Evolutionary conservation across 768 basidiomycete genomes (phyloP), one percentile per base, ranked within the genome.

Genomic region (Boletellus ananiceps): DNA sequence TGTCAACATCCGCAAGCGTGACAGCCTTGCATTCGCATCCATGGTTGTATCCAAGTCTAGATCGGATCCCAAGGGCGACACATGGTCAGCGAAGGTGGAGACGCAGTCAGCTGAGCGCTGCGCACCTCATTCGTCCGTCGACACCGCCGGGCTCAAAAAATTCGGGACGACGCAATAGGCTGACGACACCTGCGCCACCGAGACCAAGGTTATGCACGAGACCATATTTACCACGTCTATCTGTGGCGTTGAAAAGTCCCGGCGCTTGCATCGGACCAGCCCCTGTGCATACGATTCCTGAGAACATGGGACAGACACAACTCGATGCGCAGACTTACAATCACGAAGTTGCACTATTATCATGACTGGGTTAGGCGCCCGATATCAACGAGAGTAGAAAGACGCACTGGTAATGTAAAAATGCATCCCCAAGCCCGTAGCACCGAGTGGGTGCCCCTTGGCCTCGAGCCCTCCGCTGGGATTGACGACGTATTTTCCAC

Each of bases 391-490:
- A 39, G 43, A 14, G 4, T 3, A 11, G 25, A 43, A 27, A 15
- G 11, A 66, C 83, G 37, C 60, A 86, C 86, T 88, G 58, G 83
- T 79, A 53, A 90, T 86, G 60, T 88, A 90, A 67, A 89, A 89
- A 62, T 91, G 88, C 88, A 90, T 90, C 23, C 84, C 88, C 13
- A 91, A 69, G 2, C 88, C 88, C 15, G 86, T 89, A 1, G 88
- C 87, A 34, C 88, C 88, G 16, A 91, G 75, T 2, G 90, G 89
- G 60, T 92, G 88, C 3, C 90, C 90, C 61, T 91, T 93, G n/a
- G 88, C 86, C 61, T 93, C 87, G 14, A 93, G 75, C 0, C 90
- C 90, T 21, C 90, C 90, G 44, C 84, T 87, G 0, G 90, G 87
- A 56, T 93, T 92, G 32, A 93, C 70, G 15, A 93, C 86, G 43